Conservation (phyloP, 1,139 yeast species). For the Kodamaea fungicola region DNA sequence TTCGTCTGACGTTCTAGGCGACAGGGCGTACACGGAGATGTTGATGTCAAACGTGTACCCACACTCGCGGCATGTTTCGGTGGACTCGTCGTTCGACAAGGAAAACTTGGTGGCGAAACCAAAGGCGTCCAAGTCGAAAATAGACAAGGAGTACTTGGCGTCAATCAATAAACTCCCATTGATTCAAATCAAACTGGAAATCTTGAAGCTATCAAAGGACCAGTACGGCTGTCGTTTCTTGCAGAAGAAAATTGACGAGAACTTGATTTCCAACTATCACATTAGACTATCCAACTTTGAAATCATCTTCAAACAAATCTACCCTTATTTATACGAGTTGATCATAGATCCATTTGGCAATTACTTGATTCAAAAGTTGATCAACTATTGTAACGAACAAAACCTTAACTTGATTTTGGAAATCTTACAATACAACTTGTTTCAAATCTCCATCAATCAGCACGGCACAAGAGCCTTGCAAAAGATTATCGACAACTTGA, state of each 20-base stretch:
- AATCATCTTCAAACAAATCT: conserved; percentile 37
- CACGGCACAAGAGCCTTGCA: conserved; percentile 50
- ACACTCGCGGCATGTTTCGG: conserved; percentile 5
- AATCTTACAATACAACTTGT: conserved; percentile 36
- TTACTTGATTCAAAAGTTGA: conserved; percentile 24
- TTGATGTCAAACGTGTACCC: not conserved
- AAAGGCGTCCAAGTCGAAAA: conserved; percentile 14
- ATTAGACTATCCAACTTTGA: conserved; percentile 36
- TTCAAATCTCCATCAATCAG: conserved; percentile 42
- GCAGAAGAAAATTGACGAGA: conserved; percentile 46
- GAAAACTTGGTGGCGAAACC: conserved; percentile 4
- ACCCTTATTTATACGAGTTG: conserved; percentile 39
- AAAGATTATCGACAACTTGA: conserved; percentile 40
- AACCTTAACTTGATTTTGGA: conserved; percentile 40
- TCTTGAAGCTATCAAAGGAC: conserved; percentile 40
- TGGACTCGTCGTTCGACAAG: conserved; percentile 8
- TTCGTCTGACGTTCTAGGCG: conserved; percentile 1
- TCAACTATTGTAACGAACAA: conserved; percentile 33
- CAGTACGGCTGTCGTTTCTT: conserved; percentile 49
- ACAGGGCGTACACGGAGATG: not conserved
- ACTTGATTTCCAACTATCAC: conserved; percentile 27
- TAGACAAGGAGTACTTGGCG: conserved; percentile 43
- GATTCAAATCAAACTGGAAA: conserved; percentile 29
- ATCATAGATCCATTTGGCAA: conserved; percentile 40
- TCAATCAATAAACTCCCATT: conserved; percentile 38